Evolutionary conservation across 1,284 basidiomycete species (phyloP), one percentile per base, ranked within the genome.

Genomic region (Irpex sp.): DNA sequence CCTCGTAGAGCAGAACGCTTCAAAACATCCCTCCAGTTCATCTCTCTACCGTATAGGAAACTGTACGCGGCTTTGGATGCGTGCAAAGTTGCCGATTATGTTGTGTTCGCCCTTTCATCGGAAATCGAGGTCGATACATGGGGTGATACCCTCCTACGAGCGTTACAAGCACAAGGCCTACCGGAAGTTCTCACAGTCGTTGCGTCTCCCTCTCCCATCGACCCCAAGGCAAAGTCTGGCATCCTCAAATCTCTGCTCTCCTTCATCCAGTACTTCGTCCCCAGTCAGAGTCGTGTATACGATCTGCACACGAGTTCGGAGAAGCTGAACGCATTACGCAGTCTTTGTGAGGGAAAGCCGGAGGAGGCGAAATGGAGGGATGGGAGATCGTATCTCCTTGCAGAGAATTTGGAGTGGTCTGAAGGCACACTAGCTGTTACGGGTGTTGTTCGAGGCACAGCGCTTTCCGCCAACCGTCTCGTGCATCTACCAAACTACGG

Each of bases 181-280:
- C 88, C 87, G 1, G 86, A 88, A 61, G 87, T 93, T 62, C 85
- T 96, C 54, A 81, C 87, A 9, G 81, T 84, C 5, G 76, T 88
- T 35, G 39, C 39, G 0, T 76, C 82, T 0, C 77, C 84, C 0
- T 67, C 74, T 3, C 68, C 73, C 0, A 73, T 85, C 53, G 87
- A 88, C 60, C 70, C 81, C n/a, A 89, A 90, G 73, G 77, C 83
- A 84, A 88, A 33, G 51, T 71, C 82, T 0, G 85, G 85, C 6
- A 83, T 94, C 49, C 78, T 93, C 64, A 95, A 94, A 77, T 96
- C 93, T 0, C 81, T 97, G 1, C 81, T 95, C 6, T 97, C 94
- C 1, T 98, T 98, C 78, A 88, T 96, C 61, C 88, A 90, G 67
- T 98, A 99, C 77, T 99, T 99, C 75, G 92, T 94, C 63, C 97